Evolutionary conservation across 192 early-diverging fungal genomes (phyloP), one percentile per base, ranked within the genome.

Genomic region (Thoreauomyces humboldtii): DNA sequence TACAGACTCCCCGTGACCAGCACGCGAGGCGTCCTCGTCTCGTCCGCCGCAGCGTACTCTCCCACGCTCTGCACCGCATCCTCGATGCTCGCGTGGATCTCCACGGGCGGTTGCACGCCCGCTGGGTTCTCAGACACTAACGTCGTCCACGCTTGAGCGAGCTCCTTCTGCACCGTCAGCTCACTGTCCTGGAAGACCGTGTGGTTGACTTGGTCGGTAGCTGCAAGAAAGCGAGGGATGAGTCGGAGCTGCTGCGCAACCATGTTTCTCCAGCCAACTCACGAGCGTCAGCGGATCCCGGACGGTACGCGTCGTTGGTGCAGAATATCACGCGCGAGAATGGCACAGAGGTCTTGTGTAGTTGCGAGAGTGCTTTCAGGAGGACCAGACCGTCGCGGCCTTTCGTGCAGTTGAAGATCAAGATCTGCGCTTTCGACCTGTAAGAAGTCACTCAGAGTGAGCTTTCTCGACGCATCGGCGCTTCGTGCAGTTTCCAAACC

Each of bases 1-100:
- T 96, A 90, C 65, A 99, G 70, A 62, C 93, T 96, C 9, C 97
- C 97, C 3, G 95, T 96, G 27, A 89, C 89, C 29, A 99, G 76
- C 0, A 94, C 89, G 41, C 89, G 81, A 15, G 80, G 11, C 21
- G 59, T 28, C 27, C 31, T 28, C 35, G 21, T 43, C 15, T 36
- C 42, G 33, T 27, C 22, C 24, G 41, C 45, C 46, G 32, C 64
- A 53, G 76, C 79, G 7, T 90, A 79, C 59, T 89, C 79, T 65
- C 90, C 85, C 76, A 63, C 79, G 60, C 12, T 87, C 77, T 0
- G 61, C 71, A 48, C 59, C 59, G 53, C 53, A 29, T 72, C 60
- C 19, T 64, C 42, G 17, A 54, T 63, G 36, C 41, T 68, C 3
- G 53, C 54, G 22, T 36, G 69, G 25, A 56, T 58, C 38, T 60